Conservation (phyloP, 768 basidiomycete species). For the Mycena latifolia region DNA sequence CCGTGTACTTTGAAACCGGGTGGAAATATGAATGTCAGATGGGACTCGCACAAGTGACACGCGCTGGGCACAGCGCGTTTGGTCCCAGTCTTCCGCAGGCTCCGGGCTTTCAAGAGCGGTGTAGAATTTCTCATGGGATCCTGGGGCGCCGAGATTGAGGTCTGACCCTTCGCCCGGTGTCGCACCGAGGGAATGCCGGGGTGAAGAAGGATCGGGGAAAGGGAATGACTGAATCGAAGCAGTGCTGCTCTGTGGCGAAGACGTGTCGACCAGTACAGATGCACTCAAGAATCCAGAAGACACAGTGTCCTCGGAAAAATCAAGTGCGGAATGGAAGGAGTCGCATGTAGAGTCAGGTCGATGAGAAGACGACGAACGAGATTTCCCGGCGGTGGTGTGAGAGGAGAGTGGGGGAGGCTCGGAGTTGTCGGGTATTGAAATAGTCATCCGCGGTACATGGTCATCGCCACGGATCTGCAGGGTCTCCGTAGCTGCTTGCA, state of each 20-base stretch:
- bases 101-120: conserved; percentile 60
- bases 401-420: conserved; percentile 25
- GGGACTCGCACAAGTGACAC: conserved; percentile 86
- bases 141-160: neutral
- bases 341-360: conserved; percentile 63
- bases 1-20: conserved; percentile 42
- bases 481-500: conserved; percentile 78
- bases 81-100: conserved; percentile 91
- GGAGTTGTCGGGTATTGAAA: conserved; percentile 47
- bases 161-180: conserved; percentile 20
- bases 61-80: conserved; percentile 86
- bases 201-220: conserved; percentile 41
- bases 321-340: conserved; percentile 78
- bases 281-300: conserved; percentile 48
- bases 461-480: conserved; percentile 60
- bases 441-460: conserved; percentile 51
- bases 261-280: conserved; percentile 50
- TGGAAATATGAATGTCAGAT: conserved; percentile 57
- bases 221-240: conserved; percentile 48
- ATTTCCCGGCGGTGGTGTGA: conserved; percentile 36
- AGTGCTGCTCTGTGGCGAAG: conserved; percentile 47
- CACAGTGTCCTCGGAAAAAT: conserved; percentile 59
- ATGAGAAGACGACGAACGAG: conserved; percentile 44
- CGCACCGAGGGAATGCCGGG: conserved; percentile 13
- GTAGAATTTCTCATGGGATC: conserved; percentile 60